Evolutionary conservation across 2,329 filamentous ascomycete species (phyloP), one percentile per base, ranked within the genome.

Genomic region (Trichoderma brevicompactum): DNA sequence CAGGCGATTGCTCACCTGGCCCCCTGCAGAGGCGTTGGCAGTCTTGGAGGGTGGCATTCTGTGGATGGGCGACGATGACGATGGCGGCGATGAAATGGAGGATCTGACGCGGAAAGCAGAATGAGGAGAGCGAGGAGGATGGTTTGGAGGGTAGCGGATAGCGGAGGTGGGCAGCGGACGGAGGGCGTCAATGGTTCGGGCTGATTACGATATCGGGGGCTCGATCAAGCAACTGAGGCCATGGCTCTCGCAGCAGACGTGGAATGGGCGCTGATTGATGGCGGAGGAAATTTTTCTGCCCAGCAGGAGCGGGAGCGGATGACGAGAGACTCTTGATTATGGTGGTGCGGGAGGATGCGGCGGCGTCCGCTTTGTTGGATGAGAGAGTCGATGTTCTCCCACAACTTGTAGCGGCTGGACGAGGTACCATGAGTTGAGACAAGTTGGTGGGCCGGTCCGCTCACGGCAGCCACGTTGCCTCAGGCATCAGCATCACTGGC

Each of bases 1-100:
- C 71, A 90, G 76, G 74, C 87, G 88, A 76, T 89, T 87, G 69
- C 87, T 87, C 74, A 90, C 88, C 74, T 88, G 87, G 74, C 82
- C 83, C 71, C 82, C 80, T 70, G 73, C 64, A n/a, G 71, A 70
- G 73, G 81, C 79, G 76, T 80, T 80, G 72, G 81, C 72, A 71
- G 77, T 80, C 78, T 87, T 88, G 73, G 81, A 79, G 68, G 82
- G 79, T 66, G 83, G 82, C 83, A 85, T 86, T 68, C 68, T 55
- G 34, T 28, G 67, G 40, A 53, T 46, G 66, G 66, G 19, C 19
- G n/a, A 60, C 15, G 23, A 38, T 28, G 60, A 17, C 15, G 60
- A 68, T 68, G 65, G 63, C 60, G 66, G 23, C 36, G 54, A 44
- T 23, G 32, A 41, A 23, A n/a, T 15, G 48, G 12, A 52, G 44